A percentile compares a stretch with the other conserved stretches of the same genome.
Evolutionary conservation across 1,139 yeast species (phyloP).

Genomic region (Diutina mesorugosa): DNA sequence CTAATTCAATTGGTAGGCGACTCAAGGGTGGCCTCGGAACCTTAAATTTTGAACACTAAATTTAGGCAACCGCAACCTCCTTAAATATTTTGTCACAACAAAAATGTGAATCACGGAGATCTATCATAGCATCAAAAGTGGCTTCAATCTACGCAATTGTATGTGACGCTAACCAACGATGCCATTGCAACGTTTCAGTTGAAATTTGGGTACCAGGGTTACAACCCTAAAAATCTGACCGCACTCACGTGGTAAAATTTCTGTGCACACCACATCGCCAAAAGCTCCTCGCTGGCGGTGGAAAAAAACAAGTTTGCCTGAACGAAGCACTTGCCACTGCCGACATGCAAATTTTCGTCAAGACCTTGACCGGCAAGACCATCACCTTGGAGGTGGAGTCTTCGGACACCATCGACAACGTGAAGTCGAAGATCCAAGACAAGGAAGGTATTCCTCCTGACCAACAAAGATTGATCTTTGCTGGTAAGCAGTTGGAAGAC

Average conservation of each 20-base stretch:
- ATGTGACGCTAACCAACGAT: not conserved
- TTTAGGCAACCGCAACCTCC: too few species aligned
- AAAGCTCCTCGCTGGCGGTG: not conserved
- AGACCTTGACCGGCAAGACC: constrained; percentile 98
- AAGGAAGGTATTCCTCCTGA: constrained; percentile 99
- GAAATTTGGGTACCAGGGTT: not conserved
- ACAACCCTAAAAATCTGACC: not conserved
- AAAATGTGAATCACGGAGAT: too few species aligned
- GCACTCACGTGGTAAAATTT: not conserved
- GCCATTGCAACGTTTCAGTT: not conserved
- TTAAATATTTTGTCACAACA: too few species aligned
- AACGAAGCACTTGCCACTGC: constrained; percentile 9
- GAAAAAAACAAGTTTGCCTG: constrained; percentile 1
- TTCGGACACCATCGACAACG: constrained; percentile 98
- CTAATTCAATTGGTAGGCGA: too few species aligned
- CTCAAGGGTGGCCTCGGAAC: too few species aligned
- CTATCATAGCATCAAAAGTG: too few species aligned
- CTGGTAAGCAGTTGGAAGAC: constrained; percentile 99
- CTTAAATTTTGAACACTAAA: too few species aligned
- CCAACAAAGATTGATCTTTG: constrained; percentile 98
- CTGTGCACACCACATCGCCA: not conserved
- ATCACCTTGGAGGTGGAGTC: constrained; percentile 99
- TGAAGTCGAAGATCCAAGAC: constrained; percentile 98
- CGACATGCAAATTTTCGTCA: constrained; percentile 97
- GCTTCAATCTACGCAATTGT: too few species aligned